Percentiles rank a stretch among this genome's conserved stretches.
Conservation (phyloP, 169 alveolate species). For the Eimeria tenella region DNA sequence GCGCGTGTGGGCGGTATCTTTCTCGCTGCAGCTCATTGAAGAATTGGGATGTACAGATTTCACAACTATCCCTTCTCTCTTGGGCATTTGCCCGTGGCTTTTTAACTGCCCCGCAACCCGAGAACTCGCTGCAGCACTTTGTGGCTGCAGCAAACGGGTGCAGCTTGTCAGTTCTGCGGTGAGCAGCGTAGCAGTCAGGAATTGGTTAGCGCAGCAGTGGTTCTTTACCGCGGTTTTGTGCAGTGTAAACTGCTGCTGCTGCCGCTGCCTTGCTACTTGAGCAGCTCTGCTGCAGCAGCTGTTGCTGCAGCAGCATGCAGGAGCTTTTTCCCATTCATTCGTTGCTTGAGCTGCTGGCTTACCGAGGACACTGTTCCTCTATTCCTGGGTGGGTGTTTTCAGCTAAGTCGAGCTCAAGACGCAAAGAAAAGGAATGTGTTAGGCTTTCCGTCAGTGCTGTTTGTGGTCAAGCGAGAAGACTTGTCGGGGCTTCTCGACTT, state of each 20-base stretch:
- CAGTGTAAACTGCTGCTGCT: too few species aligned
- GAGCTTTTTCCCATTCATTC: too few species aligned
- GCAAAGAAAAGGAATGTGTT: background rate
- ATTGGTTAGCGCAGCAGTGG: too few species aligned
- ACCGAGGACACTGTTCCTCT: too few species aligned
- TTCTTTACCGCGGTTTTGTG: too few species aligned
- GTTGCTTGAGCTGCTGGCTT: too few species aligned
- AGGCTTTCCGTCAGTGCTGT: slow-evolving; percentile 4
- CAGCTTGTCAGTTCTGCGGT: slow-evolving; percentile 50
- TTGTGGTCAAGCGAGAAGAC: slow-evolving; percentile 26
- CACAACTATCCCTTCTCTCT: slow-evolving; percentile 47
- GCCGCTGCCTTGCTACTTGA: too few species aligned
- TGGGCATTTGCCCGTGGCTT: slow-evolving; percentile 66
- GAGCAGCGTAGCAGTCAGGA: background rate
- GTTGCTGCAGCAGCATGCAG: background rate
- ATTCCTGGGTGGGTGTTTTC: background rate
- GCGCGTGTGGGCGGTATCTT: background rate
- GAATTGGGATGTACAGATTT: slow-evolving; percentile 64
- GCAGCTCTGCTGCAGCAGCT: too few species aligned
- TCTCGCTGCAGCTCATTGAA: slow-evolving; percentile 21
- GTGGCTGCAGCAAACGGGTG: slow-evolving; percentile 56
- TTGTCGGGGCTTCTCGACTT: slow-evolving; percentile 48
- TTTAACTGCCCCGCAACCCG: slow-evolving; percentile 49
- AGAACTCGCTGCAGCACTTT: slow-evolving; percentile 58
- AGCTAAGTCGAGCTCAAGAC: slow-evolving; percentile 55